Evolutionary conservation across 441 rosid species (phyloP).

Genomic region (Erodium texanum): DNA sequence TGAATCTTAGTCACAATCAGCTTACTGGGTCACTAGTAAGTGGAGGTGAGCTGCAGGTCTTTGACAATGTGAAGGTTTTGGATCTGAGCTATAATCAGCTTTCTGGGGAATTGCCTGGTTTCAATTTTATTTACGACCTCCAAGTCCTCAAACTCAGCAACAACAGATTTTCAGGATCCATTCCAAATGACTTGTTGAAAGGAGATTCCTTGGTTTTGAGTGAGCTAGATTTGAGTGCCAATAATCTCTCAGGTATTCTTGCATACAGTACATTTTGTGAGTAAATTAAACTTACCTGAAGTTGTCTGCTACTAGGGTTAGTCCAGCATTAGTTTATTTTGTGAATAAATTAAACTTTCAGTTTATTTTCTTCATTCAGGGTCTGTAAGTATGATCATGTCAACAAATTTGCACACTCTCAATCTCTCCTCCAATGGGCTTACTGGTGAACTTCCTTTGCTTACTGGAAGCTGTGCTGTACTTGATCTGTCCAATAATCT

Average conservation of each 20-base stretch:
- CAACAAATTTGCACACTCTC: slow-evolving; percentile 57
- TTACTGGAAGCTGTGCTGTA: slow-evolving; percentile 69
- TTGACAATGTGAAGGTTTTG: slow-evolving; percentile 64
- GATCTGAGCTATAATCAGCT: slow-evolving; percentile 85
- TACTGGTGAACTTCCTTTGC: slow-evolving; percentile 71
- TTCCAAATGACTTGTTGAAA: slow-evolving; percentile 76
- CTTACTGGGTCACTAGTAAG: slow-evolving; percentile 69
- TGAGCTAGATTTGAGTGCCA: slow-evolving; percentile 78
- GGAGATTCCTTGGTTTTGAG: slow-evolving; percentile 76
- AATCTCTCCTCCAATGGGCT: slow-evolving; percentile 77
- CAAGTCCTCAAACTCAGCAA: slow-evolving; percentile 80
- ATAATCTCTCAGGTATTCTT: slow-evolving; percentile 79
- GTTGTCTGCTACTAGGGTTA: not conserved
- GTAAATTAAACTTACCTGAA: no score
- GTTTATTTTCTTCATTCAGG: slow-evolving; percentile 44
- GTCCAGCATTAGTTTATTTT: slow-evolving; percentile 6
- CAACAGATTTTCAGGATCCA: slow-evolving; percentile 67
- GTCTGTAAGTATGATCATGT: slow-evolving; percentile 58
- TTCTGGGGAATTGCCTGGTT: slow-evolving; percentile 87
- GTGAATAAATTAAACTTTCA: slow-evolving; percentile 4
- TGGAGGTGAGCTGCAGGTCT: slow-evolving; percentile 51
- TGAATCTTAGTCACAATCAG: slow-evolving; percentile 80
- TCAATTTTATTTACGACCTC: slow-evolving; percentile 79
- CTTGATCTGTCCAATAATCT: slow-evolving; percentile 86
- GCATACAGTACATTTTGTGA: not conserved